Conservation (phyloP, 2,329 filamentous ascomycete species). For the Scopulariopsis brevicaulis region DNA sequence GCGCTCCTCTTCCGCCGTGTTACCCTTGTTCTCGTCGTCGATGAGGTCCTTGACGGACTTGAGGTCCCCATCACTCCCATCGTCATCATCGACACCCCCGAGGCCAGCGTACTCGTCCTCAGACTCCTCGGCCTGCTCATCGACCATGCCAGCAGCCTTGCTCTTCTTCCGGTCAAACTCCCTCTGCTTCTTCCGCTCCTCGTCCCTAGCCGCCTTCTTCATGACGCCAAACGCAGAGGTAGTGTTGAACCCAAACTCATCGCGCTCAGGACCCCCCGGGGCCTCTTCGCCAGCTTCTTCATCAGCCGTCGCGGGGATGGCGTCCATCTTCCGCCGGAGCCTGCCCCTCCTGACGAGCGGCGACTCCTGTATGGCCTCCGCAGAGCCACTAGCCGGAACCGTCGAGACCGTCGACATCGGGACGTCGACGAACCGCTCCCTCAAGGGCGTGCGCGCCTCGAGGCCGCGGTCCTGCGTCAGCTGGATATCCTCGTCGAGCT, state of each 20-base stretch:
- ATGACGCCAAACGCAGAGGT: constrained; percentile 65
- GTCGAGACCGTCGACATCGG: constrained; percentile 64
- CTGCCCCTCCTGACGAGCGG: constrained; percentile 52
- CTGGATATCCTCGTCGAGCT: constrained; percentile 54
- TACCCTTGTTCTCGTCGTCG: constrained; percentile 43
- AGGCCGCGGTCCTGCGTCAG: constrained; percentile 76
- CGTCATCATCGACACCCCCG: constrained; percentile 81
- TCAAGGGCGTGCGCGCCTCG: constrained; percentile 59
- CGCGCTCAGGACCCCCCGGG: constrained; percentile 12
- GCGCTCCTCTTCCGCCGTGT: constrained; percentile 55
- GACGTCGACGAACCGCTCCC: constrained; percentile 51
- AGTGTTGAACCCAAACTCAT: constrained; percentile 23
- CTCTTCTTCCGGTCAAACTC: constrained; percentile 77
- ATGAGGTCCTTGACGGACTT: constrained; percentile 76
- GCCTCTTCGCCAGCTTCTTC: constrained; percentile 22
- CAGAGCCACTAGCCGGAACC: constrained; percentile 31
- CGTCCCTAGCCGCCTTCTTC: constrained; percentile 46
- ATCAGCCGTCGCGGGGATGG: constrained; percentile 22
- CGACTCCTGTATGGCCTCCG: constrained; percentile 42
- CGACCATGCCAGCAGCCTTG: constrained; percentile 74
- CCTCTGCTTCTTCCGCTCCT: constrained; percentile 25
- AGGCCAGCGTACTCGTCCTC: constrained; percentile 96
- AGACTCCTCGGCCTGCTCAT: constrained; percentile 93
- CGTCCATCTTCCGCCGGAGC: constrained; percentile 30
- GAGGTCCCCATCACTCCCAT: constrained; percentile 58